Base-by-base conservation (phyloP, 2,329 filamentous ascomycete genomes). In the Botryosphaeria dothidea region DNA sequence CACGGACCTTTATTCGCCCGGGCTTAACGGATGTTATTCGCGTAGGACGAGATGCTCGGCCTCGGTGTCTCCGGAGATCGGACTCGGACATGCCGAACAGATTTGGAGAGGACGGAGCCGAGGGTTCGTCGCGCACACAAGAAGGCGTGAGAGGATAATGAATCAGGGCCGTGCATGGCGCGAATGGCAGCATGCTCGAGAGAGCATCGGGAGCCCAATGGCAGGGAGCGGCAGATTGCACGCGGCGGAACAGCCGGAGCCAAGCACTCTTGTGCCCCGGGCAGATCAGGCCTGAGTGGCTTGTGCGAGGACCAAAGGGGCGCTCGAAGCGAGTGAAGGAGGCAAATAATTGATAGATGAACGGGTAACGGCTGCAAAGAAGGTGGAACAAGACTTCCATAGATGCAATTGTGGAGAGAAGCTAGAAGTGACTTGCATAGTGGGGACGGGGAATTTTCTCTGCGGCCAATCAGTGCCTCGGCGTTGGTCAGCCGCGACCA, bases 401-500 rank as follows among this genome's bases (percentile, higher is more conserved):
- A 17, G 38, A 58, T n/a, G 56, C 27, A 45, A 23, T 45, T 58
- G 56, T 58, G 56, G 56, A 58, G 56, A 58, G 56, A 21, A 15
- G 23, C 56, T 58, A 58, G 56, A 58, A 58, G 56, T 58, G 56
- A 58, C 36, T 19, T 46, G 56, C 56, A 58, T 46, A 11, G 56
- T 46, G 56, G 56, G 19, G 56, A 34, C 27, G 21, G 34, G 56
- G 25, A 45, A 15, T 46, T 34, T 45, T 58, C 23, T 2, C 7
- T 29, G 38, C 21, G 17, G 38, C 56, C 56, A 58, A 58, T 58
- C 38, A 46, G 38, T 45, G n/a, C 15, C 38, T n/a, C 17, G 56
- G 38, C 25, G 38, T 58, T 58, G 56, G 56, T 58, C 38, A 58
- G 56, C 56, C 38, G 19, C n/a, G 38, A 7, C 15, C 25, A 52